A percentile compares a stretch with the other conserved stretches of the same genome.
phyloP scores from a whole-genome alignment of 805 yeast genomes.

The Saccharomycopsis olivae region DNA sequence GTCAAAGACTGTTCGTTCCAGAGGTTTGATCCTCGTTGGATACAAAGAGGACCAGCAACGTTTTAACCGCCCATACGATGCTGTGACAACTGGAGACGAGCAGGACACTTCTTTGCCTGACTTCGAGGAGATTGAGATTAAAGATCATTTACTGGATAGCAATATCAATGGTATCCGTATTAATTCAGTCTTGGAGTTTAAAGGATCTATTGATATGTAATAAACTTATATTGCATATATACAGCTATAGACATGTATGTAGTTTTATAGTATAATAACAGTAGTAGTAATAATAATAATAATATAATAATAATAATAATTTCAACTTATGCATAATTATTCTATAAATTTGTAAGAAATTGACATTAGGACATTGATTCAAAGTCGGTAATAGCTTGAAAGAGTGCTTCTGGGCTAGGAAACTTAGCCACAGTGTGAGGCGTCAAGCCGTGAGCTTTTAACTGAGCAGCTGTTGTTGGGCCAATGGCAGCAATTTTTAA shows the following conservation, averaged over 20 bases:
- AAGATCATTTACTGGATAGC: constrained; percentile 3
- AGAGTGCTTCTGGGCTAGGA: constrained; percentile 59
- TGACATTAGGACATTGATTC: too few relatives aligned
- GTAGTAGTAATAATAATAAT: too few relatives aligned
- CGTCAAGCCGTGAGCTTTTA: constrained; percentile 38
- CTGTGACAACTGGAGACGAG: neutral
- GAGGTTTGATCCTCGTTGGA: constrained; percentile 80
- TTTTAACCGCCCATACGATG: constrained; percentile 7
- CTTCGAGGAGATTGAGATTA: constrained; percentile 14
- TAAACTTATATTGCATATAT: too few relatives aligned
- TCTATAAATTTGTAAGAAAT: too few relatives aligned
- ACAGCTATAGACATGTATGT: too few relatives aligned
- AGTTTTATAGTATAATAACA: too few relatives aligned
- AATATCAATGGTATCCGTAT: constrained; percentile 58
- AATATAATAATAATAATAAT: too few relatives aligned
- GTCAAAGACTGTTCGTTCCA: constrained; percentile 60
- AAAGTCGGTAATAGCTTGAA: constrained; percentile 21
- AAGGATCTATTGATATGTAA: constrained; percentile 44
- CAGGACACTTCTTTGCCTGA: constrained; percentile 1
- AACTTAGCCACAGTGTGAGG: constrained; percentile 58
- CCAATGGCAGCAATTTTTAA: constrained; percentile 73
- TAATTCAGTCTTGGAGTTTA: constrained; percentile 54
- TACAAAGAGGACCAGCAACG: constrained; percentile 30
- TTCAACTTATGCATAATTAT: too few relatives aligned
- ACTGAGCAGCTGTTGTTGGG: constrained; percentile 65